Base-by-base conservation (phyloP, 1,139 yeast genomes). In the Yamadazyma sp. region DNA sequence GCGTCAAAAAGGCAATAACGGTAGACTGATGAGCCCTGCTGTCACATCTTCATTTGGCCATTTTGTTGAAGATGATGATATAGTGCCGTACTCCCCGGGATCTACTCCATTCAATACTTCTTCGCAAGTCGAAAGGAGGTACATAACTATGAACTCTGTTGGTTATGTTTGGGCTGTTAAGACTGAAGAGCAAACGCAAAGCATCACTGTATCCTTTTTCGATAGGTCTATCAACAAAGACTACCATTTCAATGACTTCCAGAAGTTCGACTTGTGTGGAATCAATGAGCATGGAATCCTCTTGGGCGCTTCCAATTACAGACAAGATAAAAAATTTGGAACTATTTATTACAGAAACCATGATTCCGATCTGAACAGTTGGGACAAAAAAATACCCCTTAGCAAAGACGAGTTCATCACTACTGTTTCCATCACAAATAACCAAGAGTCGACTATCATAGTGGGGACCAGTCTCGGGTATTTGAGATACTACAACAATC, bases 131-230 rank as follows among this genome's bases (percentile, higher is more conserved):
- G 65, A 62, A 42, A 77, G 95, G 59, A 72, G 96, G 42, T 91
- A 89, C 55, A 64, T 92, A 39, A 80, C 88, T 25, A 86, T 92
- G 76, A 88, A 87, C 52, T 71, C 85, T 6, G 65, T 82, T 29
- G 98, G 98, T 0, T 87, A 87, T 55, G 83, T 83, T 0, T 87
- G 96, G 83, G 72, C 87, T 0, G 95, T 87, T 15, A 75, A 75
- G 45, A 30, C 46, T 20, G 44, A 46, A 33, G 36, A 48, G 8
- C 15, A 37, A 2, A 70, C 83, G 49, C 79, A 82, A 48, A 81
- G 91, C 36, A 72, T 91, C 14, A 88, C 96, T 0, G 89, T 91
- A 1, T 79, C 91, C 11, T 92, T 92, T 55, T 89, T 88, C 54
- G 97, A 92, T 56, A 70, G 86, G 37, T 80, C 89, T 0, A 58